A percentile compares a stretch with the other conserved stretches of the same genome.
These are phyloP conservation scores for Fusarium praegraminearum DNA, from an alignment of 2,329 filamentous ascomycete genomes.

Conservation along the genomic window DNA sequence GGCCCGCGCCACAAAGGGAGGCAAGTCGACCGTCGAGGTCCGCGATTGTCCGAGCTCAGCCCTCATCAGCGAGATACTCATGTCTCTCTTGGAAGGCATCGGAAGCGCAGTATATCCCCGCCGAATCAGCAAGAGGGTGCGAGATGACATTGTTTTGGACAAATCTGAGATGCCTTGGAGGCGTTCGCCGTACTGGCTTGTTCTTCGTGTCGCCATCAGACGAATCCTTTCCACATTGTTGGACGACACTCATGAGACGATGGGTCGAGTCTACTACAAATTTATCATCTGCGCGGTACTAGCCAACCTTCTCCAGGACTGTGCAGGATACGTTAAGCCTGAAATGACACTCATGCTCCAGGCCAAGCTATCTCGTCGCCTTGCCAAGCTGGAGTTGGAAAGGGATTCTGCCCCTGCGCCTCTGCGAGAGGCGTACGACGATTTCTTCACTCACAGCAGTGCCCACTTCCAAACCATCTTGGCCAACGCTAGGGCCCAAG, in stretches of 20 bases:
- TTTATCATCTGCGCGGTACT: slow-evolving; percentile 64
- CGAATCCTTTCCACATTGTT: slow-evolving; percentile 61
- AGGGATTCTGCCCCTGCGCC: neutral
- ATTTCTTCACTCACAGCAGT: slow-evolving; percentile 3
- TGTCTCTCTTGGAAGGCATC: slow-evolving; percentile 68
- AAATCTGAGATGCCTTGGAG: slow-evolving; percentile 68
- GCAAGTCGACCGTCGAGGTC: slow-evolving; percentile 61
- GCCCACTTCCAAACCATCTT: neutral
- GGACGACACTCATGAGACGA: slow-evolving; percentile 35
- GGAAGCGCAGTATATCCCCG: slow-evolving; percentile 54
- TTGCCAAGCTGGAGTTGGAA: slow-evolving; percentile 66
- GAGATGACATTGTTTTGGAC: slow-evolving; percentile 70
- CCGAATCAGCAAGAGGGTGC: slow-evolving; percentile 67
- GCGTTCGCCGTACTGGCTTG: slow-evolving; percentile 70
- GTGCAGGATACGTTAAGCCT: slow-evolving; percentile 13
- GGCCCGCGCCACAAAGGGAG: slow-evolving; percentile 65
- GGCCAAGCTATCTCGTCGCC: slow-evolving; percentile 67
- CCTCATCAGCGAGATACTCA: slow-evolving; percentile 69
- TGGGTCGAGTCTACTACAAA: slow-evolving; percentile 66
- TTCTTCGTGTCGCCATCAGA: slow-evolving; percentile 69
- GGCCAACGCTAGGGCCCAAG: slow-evolving; percentile 36
- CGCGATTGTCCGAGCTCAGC: slow-evolving; percentile 69
- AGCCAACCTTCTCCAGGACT: slow-evolving; percentile 60
- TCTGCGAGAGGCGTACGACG: slow-evolving; percentile 4
- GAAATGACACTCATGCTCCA: slow-evolving; percentile 44